Conservation (phyloP, 2,329 filamentous ascomycete species). For the Cercospora beticola region DNA sequence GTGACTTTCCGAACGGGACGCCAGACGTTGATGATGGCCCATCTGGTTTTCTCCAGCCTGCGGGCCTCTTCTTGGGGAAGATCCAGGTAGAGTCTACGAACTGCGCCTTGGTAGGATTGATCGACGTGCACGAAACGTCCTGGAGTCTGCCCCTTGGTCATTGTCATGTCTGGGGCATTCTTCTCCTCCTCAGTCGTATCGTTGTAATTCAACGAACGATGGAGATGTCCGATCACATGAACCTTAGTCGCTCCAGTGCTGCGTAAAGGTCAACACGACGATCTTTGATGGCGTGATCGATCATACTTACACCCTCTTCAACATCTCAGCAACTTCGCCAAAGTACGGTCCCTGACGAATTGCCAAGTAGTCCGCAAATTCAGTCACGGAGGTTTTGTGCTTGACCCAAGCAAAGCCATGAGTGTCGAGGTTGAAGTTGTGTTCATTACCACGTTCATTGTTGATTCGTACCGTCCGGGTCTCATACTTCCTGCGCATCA, state of each 20-base stretch:
- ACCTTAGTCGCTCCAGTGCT: constrained; percentile 11
- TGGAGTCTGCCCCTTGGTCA: constrained; percentile 9
- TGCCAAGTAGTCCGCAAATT: constrained; percentile 6
- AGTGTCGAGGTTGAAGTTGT: constrained; percentile 18
- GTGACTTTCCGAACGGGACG: constrained; percentile 10
- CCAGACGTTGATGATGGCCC: constrained; percentile 20
- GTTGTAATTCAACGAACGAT: constrained; percentile 8
- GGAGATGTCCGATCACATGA: constrained; percentile 9
- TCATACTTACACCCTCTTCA: constrained; percentile 7
- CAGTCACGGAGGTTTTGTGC: constrained; percentile 1
- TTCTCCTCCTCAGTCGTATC: constrained; percentile 8
- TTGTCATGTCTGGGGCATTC: constrained; percentile 9
- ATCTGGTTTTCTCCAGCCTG: constrained; percentile 9
- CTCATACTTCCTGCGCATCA: constrained; percentile 18
- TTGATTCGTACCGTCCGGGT: constrained; percentile 40
- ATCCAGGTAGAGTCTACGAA: constrained; percentile 6
- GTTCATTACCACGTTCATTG: constrained; percentile 39
- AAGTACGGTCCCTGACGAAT: constrained; percentile 4
- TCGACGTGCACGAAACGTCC: constrained; percentile 15
- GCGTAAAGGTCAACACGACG: no score
- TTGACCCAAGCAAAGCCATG: constrained; percentile 30
- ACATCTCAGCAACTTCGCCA: constrained; percentile 6
- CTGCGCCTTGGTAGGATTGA: constrained; percentile 12
- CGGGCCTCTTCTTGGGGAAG: constrained; percentile 3
- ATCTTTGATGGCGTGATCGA: no score